Evolutionary conservation across 2,329 filamentous ascomycete genomes (phyloP).

Genomic region (Neospermospora avenae): DNA sequence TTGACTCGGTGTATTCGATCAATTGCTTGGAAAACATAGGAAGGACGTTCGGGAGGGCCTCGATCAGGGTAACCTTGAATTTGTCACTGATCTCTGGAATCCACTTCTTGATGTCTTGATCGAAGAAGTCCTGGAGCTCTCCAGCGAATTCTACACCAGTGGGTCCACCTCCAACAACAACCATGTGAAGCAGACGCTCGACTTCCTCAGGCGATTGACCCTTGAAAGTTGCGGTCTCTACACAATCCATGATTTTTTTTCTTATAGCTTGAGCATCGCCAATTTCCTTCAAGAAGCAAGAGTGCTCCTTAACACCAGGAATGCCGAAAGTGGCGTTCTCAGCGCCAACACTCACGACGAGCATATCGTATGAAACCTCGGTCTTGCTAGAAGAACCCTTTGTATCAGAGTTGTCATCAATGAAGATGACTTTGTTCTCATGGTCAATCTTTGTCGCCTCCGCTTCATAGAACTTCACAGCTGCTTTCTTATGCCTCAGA

Average conservation of each 20-base stretch:
- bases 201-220: slow-evolving; percentile 85
- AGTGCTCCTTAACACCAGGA: slow-evolving; percentile 89
- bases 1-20: slow-evolving; percentile 99
- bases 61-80: slow-evolving; percentile 96
- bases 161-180: slow-evolving; percentile 88
- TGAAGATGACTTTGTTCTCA: slow-evolving; percentile 81
- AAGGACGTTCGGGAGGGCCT: slow-evolving; percentile 92
- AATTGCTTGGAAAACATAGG: slow-evolving; percentile 99
- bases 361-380: slow-evolving; percentile 95
- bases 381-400: slow-evolving; percentile 79
- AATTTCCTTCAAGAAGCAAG: slow-evolving; percentile 98
- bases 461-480: slow-evolving; percentile 96
- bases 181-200: slow-evolving; percentile 96
- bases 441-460: slow-evolving; percentile 95
- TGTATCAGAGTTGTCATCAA: slow-evolving; percentile 90
- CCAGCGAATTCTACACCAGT: slow-evolving; percentile 98
- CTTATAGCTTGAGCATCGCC: slow-evolving; percentile 92
- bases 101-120: slow-evolving; percentile 96
- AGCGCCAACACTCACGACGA: slow-evolving; percentile 93
- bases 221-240: slow-evolving; percentile 98
- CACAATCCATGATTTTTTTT: slow-evolving; percentile 99
- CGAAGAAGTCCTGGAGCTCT: slow-evolving; percentile 98
- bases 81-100: slow-evolving; percentile 91
- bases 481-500: slow-evolving; percentile 87
- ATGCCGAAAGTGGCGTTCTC: slow-evolving; percentile 99